Evolutionary conservation across 1,284 basidiomycete species (phyloP), one percentile per base, ranked within the genome.

Genomic region (Waitea zeae): DNA sequence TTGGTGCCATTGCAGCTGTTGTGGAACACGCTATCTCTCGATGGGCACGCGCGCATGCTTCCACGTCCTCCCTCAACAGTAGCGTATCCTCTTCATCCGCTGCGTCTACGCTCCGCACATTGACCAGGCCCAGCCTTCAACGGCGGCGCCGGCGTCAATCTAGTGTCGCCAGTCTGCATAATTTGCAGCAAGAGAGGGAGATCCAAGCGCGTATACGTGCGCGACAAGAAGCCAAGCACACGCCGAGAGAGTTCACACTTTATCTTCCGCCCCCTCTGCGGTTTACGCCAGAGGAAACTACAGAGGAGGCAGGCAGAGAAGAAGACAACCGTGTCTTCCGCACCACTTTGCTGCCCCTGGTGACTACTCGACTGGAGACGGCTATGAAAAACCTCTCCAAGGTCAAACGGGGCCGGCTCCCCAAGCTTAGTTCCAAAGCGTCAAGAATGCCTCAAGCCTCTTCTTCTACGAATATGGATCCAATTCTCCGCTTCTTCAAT

Each of bases 171-270:
- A 66, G 64, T 35, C 39, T 68, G 18, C 60, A 59, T 31, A 67
- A 64, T 20, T 48, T 59, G 26, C 58, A 60, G 38, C 70, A 72
- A 3, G 70, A 76, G 49, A 58, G 61, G 31, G 62, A 72, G 37
- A 61, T 78, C 27, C 60, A 62, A 2, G 68, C 63, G 30, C 62
- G 68, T 30, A 58, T 74, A 33, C 67, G 64, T 39, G 76, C 75
- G 29, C 62, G 74, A 14, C 65, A 70, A 43, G 62, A 69, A 42
- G 64, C 65, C 17, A 59, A 73, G 39, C 59, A 65, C 35, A 56
- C 69, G 33, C 64, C 70, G 29, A 62, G 81, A 39, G 66, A 72
- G 39, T 87, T 86, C 49, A 61, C 63, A 7, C 56, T 82, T 9
- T 78, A 79, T 46, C 47, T 67, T 17, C 73, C 63, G 31, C 57